Percentiles rank a stretch among this genome's conserved stretches.
Conservation (phyloP, 768 basidiomycete species). For the Lentinula guzmanii region DNA sequence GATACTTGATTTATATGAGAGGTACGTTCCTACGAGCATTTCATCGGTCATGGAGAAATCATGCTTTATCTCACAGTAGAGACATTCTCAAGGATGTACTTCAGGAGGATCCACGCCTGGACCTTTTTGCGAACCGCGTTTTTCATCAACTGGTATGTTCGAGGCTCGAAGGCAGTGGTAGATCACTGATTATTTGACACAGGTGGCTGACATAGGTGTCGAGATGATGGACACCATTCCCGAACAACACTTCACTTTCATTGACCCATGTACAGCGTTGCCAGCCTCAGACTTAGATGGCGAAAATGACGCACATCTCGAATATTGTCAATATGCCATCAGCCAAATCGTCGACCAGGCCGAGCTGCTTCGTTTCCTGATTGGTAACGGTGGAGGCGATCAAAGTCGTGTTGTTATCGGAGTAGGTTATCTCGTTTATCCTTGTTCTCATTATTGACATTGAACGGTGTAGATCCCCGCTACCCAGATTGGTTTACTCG, state of each 20-base stretch:
- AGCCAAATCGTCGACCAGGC: neutral
- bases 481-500: neutral
- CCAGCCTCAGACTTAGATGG: neutral
- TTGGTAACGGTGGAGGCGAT: neutral
- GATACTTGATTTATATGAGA: neutral
- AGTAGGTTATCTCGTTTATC: neutral
- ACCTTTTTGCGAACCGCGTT: neutral
- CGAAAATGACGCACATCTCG: neutral
- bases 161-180: too few species aligned
- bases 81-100: neutral
- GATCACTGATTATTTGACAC: neutral
- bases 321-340: neutral
- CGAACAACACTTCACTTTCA: conserved; percentile 1
- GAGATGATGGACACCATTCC: neutral
- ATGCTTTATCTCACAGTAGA: neutral
- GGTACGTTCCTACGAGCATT: neutral
- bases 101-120: neutral
- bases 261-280: neutral
- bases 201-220: conserved; percentile 1
- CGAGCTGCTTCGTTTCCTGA: neutral
- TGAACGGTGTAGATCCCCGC: neutral
- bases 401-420: neutral
- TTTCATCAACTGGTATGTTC: neutral
- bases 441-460: neutral
- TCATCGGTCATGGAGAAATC: neutral